These are phyloP conservation scores for Dendrothele bispora DNA, from an alignment of 768 basidiomycete species.

Conservation along the genomic window DNA sequence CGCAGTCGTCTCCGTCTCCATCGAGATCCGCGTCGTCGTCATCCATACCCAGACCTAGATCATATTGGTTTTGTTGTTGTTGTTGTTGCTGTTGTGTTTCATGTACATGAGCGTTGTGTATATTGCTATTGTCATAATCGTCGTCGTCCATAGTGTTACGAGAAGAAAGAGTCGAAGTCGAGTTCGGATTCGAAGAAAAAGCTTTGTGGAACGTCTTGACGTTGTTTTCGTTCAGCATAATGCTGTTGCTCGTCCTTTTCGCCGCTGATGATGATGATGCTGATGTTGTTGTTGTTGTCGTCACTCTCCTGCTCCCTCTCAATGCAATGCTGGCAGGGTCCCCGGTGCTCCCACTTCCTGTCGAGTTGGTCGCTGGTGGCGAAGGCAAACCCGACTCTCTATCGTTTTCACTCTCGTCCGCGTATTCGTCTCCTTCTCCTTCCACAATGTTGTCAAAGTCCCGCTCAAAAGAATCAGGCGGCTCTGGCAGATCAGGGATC, in stretches of 20 bases:
- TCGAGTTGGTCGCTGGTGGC: constrained; percentile 84
- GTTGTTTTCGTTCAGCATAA: constrained; percentile 42
- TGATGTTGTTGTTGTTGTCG: too few relatives aligned
- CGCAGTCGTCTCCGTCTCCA: too few relatives aligned
- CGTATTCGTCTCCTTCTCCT: too few relatives aligned
- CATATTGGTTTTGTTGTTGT: constrained; percentile 54
- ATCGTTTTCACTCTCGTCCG: too few relatives aligned
- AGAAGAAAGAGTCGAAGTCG: constrained; percentile 52
- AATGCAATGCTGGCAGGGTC: constrained; percentile 48
- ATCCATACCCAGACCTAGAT: constrained; percentile 30
- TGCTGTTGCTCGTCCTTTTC: constrained; percentile 23
- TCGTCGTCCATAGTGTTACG: constrained; percentile 44
- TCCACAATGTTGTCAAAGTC: too few relatives aligned
- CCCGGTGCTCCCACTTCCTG: constrained; percentile 76
- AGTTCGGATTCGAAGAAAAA: constrained; percentile 27
- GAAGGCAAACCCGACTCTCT: constrained; percentile 75
- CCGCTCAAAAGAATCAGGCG: constrained; percentile 62
- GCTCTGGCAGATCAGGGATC: constrained; percentile 71
- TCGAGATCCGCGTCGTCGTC: constrained; percentile 18
- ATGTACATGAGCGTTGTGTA: too few relatives aligned
- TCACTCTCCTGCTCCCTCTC: constrained; percentile 21
- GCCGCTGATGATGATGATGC: constrained; percentile 14
- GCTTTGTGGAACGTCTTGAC: constrained; percentile 31
- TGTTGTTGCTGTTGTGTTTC: constrained; percentile 70
- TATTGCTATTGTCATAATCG: constrained; percentile 44